Base-by-base conservation (phyloP, 73 alveolate species). In the Blepharisma stoltei region DNA sequence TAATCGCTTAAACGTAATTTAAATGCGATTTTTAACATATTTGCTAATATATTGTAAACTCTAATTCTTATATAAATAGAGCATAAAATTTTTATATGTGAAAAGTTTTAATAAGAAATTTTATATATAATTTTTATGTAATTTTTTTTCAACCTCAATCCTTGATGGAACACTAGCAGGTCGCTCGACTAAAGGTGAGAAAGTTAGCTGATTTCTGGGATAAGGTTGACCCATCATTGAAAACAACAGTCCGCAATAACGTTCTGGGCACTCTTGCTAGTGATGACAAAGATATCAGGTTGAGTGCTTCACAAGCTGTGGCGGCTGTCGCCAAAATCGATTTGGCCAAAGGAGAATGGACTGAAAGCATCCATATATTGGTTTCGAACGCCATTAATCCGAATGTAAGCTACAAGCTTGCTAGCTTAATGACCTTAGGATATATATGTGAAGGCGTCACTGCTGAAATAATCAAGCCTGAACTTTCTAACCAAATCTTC, bases 401-500 rank as follows among this genome's bases (percentile, higher is more conserved):
- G 52, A 69, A 84, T 48, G 43, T 44, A 20, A 76, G 68, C 37
- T 67, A 82, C 73, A 87, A 81, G 70, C 32, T 20, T n/a, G 86
- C 90, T 0, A 14, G 90, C 41, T 75, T 87, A 20, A 69, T 75
- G 78, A 87, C 94, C 9, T 82, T 87, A 2, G 90, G 90, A 6
- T 82, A 69, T 67, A 87, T 83, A 11, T 87, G 94, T 55, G 94
- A 87, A 55, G 94, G 83, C 53, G 76, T 87, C n/a, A 75, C 38
- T 27, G 69, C 78, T 14, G 48, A 43, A 5, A 71, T 67, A 25
- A 7, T 87, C 8, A 54, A 46, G 65, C 54, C 67, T 6, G 83
- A 77, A 44, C 67, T 54, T 8, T 68, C 75, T 8, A 65, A 82
- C 67, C 7, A 9, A 7, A 54, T 87, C 1, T 44, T 87, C 44